Evolutionary conservation across 345 rosid species (phyloP).

Genomic region (Hypericum perforatum): DNA sequence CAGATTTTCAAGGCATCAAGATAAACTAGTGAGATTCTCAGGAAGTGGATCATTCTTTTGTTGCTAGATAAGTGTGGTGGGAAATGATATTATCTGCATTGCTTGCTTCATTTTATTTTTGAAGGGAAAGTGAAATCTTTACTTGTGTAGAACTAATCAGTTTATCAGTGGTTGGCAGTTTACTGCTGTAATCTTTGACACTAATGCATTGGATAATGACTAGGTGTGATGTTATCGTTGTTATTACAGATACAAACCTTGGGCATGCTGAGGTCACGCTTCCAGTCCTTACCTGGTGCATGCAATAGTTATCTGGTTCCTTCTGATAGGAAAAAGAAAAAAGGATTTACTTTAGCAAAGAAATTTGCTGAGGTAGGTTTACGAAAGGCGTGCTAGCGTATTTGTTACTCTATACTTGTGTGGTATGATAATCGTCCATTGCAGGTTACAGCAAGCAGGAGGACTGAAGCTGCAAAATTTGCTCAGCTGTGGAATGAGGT

Average conservation of each 20-base stretch:
- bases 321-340: conserved; percentile 59
- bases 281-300: conserved; percentile 90
- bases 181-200: not conserved
- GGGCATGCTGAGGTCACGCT: conserved; percentile 94
- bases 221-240: not conserved
- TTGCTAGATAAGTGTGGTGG: too few relatives aligned
- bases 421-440: not conserved
- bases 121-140: too few relatives aligned
- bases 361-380: conserved; percentile 64
- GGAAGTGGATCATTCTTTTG: too few relatives aligned
- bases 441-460: conserved; percentile 75
- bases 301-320: conserved; percentile 85
- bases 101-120: too few relatives aligned
- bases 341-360: conserved; percentile 80
- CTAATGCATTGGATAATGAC: not conserved
- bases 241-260: conserved; percentile 67
- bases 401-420: too few relatives aligned
- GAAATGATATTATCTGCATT: too few relatives aligned
- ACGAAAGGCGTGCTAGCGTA: too few relatives aligned
- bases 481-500: conserved; percentile 98
- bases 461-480: conserved; percentile 98
- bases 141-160: too few relatives aligned
- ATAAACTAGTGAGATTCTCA: too few relatives aligned
- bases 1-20: too few relatives aligned
- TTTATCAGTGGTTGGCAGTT: too few relatives aligned